A percentile compares a stretch with the other conserved stretches of the same genome.
phyloP scores from a whole-genome alignment of 768 basidiomycete genomes.

The Auriscalpium microsporum region DNA sequence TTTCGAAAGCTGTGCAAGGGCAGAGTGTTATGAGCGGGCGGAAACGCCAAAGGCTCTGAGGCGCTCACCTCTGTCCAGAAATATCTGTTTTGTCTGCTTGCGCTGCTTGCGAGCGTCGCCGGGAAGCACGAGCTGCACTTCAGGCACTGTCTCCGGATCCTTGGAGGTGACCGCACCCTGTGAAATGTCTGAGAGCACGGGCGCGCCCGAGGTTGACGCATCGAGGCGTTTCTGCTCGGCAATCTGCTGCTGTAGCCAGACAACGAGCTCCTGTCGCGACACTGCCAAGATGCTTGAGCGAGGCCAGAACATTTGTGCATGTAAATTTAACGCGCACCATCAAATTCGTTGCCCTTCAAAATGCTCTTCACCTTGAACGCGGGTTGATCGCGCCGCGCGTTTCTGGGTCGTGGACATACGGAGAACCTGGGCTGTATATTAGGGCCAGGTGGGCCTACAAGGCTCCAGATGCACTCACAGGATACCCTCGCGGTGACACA shows the following conservation, averaged over 20 bases:
- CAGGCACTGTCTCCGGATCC: slow-evolving; percentile 26
- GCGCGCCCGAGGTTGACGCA: slow-evolving; percentile 50
- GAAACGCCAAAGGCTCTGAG: not conserved
- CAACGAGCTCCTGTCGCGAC: slow-evolving; percentile 59
- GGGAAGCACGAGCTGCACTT: slow-evolving; percentile 60
- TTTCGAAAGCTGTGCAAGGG: slow-evolving; percentile 51
- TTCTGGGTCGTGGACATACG: slow-evolving; percentile 46
- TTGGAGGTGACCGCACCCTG: slow-evolving; percentile 26
- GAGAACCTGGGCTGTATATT: slow-evolving; percentile 31
- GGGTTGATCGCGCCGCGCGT: slow-evolving; percentile 46
- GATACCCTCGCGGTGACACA: slow-evolving; percentile 76
- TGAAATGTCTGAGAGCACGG: slow-evolving; percentile 32
- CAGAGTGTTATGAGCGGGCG: not conserved
- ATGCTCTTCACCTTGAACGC: slow-evolving; percentile 82
- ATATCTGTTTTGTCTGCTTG: slow-evolving; percentile 62
- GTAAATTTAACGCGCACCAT: slow-evolving; percentile 36
- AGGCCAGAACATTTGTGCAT: not conserved
- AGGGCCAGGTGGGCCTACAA: not conserved
- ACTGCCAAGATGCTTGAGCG: slow-evolving; percentile 28
- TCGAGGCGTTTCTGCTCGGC: slow-evolving; percentile 75
- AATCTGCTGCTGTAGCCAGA: slow-evolving; percentile 70
- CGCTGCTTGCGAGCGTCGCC: slow-evolving; percentile 66
- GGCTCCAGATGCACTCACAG: slow-evolving; percentile 37
- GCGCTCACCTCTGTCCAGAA: slow-evolving; percentile 53
- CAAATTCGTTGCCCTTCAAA: slow-evolving; percentile 67